A percentile compares a stretch with the other conserved stretches of the same genome.
Conservation (phyloP, 208 protist genomes). For the Plasmodiophora brassicae region DNA sequence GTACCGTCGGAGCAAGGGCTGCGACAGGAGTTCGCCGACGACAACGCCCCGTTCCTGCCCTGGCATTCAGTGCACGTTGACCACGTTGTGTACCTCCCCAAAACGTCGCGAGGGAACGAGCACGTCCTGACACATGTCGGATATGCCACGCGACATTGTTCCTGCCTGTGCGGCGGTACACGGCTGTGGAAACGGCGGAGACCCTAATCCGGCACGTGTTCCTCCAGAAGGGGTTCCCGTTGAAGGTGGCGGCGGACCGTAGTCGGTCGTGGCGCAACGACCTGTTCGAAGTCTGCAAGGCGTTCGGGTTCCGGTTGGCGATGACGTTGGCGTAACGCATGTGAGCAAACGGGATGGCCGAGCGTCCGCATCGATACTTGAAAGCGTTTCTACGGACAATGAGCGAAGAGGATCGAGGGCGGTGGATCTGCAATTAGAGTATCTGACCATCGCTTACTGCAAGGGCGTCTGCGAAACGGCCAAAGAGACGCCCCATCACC, state of each 20-base stretch:
- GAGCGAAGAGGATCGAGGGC: not conserved
- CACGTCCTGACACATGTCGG: not conserved
- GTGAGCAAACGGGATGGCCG: not conserved
- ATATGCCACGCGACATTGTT: not conserved
- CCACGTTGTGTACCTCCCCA: not conserved
- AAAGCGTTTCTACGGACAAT: not conserved
- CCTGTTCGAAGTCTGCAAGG: not conserved
- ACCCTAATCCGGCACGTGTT: not conserved
- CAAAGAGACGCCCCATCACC: not conserved
- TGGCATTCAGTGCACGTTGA: not conserved
- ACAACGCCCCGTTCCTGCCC: not conserved
- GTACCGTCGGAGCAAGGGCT: not conserved
- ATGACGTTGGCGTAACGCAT: not conserved
- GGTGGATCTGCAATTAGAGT: not conserved
- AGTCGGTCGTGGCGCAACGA: not conserved
- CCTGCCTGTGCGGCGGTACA: not conserved
- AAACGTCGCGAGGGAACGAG: constrained; percentile 18
- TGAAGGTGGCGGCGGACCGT: not conserved
- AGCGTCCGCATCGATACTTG: not conserved
- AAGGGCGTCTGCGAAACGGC: not conserved
- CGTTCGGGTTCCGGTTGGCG: not conserved
- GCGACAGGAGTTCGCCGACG: not conserved
- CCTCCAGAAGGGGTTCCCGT: not conserved
- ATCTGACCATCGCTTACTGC: not conserved
- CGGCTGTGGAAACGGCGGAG: not conserved